Evolutionary conservation across 345 rosid species (phyloP), one percentile per base, ranked within the genome.

Genomic region (Pistacia atlantica): DNA sequence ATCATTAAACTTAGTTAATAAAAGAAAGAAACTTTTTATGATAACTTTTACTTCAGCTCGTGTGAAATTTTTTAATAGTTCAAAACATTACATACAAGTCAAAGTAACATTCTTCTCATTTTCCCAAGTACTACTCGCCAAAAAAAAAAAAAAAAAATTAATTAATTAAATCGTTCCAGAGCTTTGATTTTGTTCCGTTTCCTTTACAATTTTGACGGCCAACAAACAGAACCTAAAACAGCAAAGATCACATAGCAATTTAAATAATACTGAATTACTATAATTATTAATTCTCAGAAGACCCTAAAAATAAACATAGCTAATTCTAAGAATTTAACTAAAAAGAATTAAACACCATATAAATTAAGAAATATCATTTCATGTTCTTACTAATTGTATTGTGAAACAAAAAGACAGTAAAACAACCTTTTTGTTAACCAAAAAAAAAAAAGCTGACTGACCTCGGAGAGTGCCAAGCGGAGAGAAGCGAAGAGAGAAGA

Each of bases 391-490:
- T 70, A 25, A 25, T 25, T 25, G 25, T 25, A 25, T 25, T 25
- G 25, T 25, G 25, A 25, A 25, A 25, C 25, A 25, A 25, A 25
- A 25, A 25, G 25, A 25, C 25, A 25, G 25, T 25, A 25, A 25
- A 42, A 42, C 45, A 42, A 8, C 45, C 45, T 42, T 42, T 37
- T 42, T 2, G 5, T 48, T 66, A 33, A 37, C 9, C 1, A 9
- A 60, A 58, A 37, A 51, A n/a, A 68, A 16, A 37, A 75, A 67
- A 16, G 52, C 73, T 33, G 58, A 76, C 37, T 59, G 46, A 96
- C 99, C 93, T 93, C 97, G 1, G 93, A 88, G 69, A 96, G 93
- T 82, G 93, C 92, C 5, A 87, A 67, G 52, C 97, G 93, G 42
- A 96, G 97, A 5, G 98, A 93, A 65, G 86, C 84, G 72, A 92